Percentiles rank a stretch among this genome's conserved stretches.
Evolutionary conservation across 2,329 filamentous ascomycete species (phyloP).

Genomic region (Pseudogymnoascus verrucosus): DNA sequence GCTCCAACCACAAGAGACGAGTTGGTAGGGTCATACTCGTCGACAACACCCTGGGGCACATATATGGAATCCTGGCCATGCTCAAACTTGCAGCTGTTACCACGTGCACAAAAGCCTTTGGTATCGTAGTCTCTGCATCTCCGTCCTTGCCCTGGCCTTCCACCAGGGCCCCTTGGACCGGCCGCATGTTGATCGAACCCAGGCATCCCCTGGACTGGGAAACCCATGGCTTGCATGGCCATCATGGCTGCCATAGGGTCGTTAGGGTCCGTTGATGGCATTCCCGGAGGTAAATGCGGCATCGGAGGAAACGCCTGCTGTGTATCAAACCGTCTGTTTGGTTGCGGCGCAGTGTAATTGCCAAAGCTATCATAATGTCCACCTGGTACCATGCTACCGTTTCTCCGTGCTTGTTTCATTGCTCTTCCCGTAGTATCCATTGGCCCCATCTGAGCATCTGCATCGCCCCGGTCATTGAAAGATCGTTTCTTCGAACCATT

Average conservation of each 20-base stretch:
- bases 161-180: constrained; percentile 15
- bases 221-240: constrained; percentile 51
- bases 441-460: constrained; percentile 28
- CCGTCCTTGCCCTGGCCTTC: constrained; percentile 12
- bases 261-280: constrained; percentile 48
- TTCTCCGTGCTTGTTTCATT: constrained; percentile 54
- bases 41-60: constrained; percentile 25
- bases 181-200: constrained; percentile 26
- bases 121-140: constrained; percentile 63
- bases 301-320: constrained; percentile 17
- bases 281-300: constrained; percentile 22
- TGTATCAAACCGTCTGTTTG: constrained; percentile 8
- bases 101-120: constrained; percentile 63
- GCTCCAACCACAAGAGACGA: constrained; percentile 33
- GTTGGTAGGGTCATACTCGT: constrained; percentile 54
- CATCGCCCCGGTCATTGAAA: constrained; percentile 46
- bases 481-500: constrained; percentile 42
- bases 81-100: constrained; percentile 59
- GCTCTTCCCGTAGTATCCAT: constrained; percentile 33
- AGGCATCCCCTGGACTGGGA: constrained; percentile 38
- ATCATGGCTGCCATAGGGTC: constrained; percentile 55
- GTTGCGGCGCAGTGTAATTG: constrained; percentile 18
- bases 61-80: constrained; percentile 51
- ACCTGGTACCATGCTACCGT: constrained; percentile 34
- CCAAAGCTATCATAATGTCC: constrained; percentile 28